Percentiles rank a stretch among this genome's conserved stretches.
phyloP scores from a whole-genome alignment of 192 early-diverging fungal genomes.

The Paraglomus occultum region DNA sequence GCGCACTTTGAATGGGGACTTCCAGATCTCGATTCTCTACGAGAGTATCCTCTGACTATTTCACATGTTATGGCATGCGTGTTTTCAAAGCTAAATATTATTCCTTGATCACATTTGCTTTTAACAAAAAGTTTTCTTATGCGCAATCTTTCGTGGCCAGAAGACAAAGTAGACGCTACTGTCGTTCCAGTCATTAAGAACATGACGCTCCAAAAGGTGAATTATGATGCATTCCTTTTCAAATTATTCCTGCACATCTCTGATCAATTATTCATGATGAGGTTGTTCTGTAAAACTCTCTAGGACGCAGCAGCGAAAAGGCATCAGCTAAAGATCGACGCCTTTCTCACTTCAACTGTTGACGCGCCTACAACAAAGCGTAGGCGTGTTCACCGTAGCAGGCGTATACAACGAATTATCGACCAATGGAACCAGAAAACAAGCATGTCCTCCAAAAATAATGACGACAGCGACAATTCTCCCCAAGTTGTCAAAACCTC shows the following conservation, averaged over 20 bases:
- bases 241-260: not conserved
- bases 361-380: constrained; percentile 14
- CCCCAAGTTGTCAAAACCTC: constrained; percentile 5
- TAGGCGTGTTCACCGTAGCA: constrained; percentile 40
- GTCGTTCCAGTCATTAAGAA: constrained; percentile 70
- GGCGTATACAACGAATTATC: constrained; percentile 44
- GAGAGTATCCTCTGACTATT: constrained; percentile 28
- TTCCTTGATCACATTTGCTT: not conserved
- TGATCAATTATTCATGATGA: not conserved
- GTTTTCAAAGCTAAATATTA: not conserved
- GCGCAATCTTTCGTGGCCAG: constrained; percentile 59
- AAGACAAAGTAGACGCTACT: constrained; percentile 62
- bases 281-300: not conserved
- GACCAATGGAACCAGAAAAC: constrained; percentile 33
- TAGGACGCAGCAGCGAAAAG: constrained; percentile 22
- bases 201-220: constrained; percentile 41
- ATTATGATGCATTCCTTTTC: not conserved
- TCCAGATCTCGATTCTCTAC: constrained; percentile 66
- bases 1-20: constrained; percentile 67
- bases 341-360: constrained; percentile 36
- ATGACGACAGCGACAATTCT: not conserved
- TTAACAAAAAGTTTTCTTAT: constrained; percentile 46
- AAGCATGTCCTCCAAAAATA: not conserved
- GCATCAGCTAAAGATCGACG: constrained; percentile 40
- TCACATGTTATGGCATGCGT: too few relatives aligned